Evolutionary conservation across 1,284 basidiomycete species (phyloP), one percentile per base, ranked within the genome.

Genomic region (Boletus sp.): DNA sequence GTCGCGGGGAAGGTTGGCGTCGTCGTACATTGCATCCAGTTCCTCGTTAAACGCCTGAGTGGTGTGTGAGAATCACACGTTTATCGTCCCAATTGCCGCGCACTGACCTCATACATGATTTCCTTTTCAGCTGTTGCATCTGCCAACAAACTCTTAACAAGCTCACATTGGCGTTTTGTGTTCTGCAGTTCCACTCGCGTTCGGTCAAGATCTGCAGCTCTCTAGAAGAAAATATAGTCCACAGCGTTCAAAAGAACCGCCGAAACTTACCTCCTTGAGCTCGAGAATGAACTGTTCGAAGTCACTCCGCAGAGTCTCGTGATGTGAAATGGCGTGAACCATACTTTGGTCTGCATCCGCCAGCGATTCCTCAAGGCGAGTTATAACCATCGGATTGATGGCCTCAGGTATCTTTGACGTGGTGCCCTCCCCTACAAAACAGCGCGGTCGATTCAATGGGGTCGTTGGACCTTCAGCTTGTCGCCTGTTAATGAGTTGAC

Each of bases 31-130:
- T 29, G 79, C 81, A 56, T 92, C 90, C 30, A 95, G 75, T 64
- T 94, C 92, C 57, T 91, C 89, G 62, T 94, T 94, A 72, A 95
- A 94, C 4, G 89, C 85, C 91, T 93, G 52, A 5, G 16, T 41
- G 30, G 49, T 37, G 44, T 39, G 39, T 22, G 50, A 49, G 36
- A 50, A 53, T 27, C 42, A 56, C 41, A 42, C 48, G n/a, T 39
- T 48, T 22, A 41, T 25, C 20, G 5, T 22, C 32, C 23, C 44
- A 25, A 17, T 26, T 14, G 29, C 32, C 23, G 5, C 14, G 32
- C 17, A 65, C 80, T 61, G 51, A 91, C 91, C 72, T 93, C 87
- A 60, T 92, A 94, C 75, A 94, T 84, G 60, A 91, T 87, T 58
- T 92, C 89, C 63, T 93, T 88, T 71, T 94, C 91, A 2, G 82